These are phyloP conservation scores for Juncus effusus DNA, from an alignment of 176 grass and related monocot genomes.

Conservation along the genomic window DNA sequence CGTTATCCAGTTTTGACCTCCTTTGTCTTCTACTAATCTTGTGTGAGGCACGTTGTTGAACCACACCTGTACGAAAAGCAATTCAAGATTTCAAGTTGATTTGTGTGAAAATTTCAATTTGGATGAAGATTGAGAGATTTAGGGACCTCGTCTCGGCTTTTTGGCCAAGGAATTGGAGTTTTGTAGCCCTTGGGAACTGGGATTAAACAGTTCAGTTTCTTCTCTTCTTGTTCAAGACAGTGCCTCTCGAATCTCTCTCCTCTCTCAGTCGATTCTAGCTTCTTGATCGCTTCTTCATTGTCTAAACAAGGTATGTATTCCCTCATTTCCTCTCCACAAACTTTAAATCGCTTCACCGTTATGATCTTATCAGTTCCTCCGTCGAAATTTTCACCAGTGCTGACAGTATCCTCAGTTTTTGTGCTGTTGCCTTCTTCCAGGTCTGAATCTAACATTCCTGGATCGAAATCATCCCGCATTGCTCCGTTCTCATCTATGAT, in stretches of 20 bases:
- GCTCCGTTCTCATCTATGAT: conserved; percentile 61
- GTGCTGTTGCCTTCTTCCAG: conserved; percentile 29
- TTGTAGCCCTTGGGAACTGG: conserved; percentile 70
- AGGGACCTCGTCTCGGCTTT: conserved; percentile 88
- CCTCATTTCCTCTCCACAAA: conserved; percentile 58
- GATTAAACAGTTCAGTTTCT: conserved; percentile 56
- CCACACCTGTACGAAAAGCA: conserved; percentile 61
- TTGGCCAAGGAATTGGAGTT: conserved; percentile 72
- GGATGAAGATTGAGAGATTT: conserved; percentile 1
- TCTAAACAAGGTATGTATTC: conserved; percentile 95
- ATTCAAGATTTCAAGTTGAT: neutral
- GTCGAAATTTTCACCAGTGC: neutral
- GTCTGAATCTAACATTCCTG: conserved; percentile 39
- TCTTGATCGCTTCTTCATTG: conserved; percentile 71
- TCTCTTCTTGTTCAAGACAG: conserved; percentile 62
- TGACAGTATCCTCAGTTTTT: conserved; percentile 10
- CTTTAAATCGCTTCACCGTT: conserved; percentile 42
- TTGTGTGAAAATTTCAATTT: conserved; percentile 4
- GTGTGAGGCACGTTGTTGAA: conserved; percentile 95
- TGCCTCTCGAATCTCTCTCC: conserved; percentile 87
- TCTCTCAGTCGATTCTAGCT: conserved; percentile 44
- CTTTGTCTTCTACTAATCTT: conserved; percentile 94
- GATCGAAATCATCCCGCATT: conserved; percentile 75
- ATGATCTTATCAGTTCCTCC: neutral
- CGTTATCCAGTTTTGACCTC: conserved; percentile 97